A percentile compares a stretch with the other conserved stretches of the same genome.
These are phyloP conservation scores for Aspergillus egyptiacus DNA, from an alignment of 495 filamentous ascomycete species.

Conservation along the genomic window DNA sequence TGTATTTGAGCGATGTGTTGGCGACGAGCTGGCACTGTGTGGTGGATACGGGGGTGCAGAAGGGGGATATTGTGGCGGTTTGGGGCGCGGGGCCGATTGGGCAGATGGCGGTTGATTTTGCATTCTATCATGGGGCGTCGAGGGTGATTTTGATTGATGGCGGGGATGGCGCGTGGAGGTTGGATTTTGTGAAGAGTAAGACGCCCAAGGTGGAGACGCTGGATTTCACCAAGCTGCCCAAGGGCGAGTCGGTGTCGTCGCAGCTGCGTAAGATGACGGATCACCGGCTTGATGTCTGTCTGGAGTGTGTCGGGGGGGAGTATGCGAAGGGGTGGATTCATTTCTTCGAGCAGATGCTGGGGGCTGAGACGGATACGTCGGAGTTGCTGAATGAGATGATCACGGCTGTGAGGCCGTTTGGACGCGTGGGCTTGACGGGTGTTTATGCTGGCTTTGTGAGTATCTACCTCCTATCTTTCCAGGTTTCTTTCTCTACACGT, in stretches of 20 bases:
- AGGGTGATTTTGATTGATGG: conserved; percentile 79
- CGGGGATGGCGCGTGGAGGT: conserved; percentile 53
- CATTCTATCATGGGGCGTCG: conserved; percentile 62
- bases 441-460: conserved; percentile 78
- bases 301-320: conserved; percentile 82
- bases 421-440: conserved; percentile 70
- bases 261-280: conserved; percentile 68
- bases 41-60: conserved; percentile 75
- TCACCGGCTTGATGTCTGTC: conserved; percentile 66
- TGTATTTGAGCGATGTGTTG: conserved; percentile 79
- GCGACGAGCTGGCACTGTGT: conserved; percentile 75
- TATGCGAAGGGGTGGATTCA: conserved; percentile 81
- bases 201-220: conserved; percentile 58
- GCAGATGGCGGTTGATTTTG: conserved; percentile 71
- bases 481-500: not conserved
- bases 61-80: conserved; percentile 60
- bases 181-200: conserved; percentile 60
- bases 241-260: conserved; percentile 55
- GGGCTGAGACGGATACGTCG: conserved; percentile 77
- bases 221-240: conserved; percentile 49
- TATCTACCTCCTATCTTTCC: conserved; percentile 11
- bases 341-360: conserved; percentile 66
- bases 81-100: conserved; percentile 78
- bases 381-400: conserved; percentile 90
- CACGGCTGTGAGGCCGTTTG: conserved; percentile 66